A percentile compares a stretch with the other conserved stretches of the same genome.
These are phyloP conservation scores for Furcasterigmium sp. DNA, from an alignment of 2,329 filamentous ascomycete genomes.

Conservation along the genomic window DNA sequence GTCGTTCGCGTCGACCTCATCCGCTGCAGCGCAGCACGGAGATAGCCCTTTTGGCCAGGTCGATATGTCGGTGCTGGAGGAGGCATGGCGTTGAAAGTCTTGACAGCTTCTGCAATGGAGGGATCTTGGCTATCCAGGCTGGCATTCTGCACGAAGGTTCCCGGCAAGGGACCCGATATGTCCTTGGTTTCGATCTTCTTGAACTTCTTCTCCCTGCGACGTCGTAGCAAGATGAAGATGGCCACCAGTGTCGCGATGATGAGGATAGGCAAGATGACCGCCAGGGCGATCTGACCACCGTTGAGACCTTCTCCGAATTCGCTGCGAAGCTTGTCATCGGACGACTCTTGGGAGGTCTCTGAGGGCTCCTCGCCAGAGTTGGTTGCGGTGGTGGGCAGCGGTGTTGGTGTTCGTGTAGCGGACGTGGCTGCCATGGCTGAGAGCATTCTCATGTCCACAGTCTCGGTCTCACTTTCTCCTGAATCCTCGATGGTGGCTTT, in stretches of 20 bases:
- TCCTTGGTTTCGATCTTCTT: slow-evolving; percentile 16
- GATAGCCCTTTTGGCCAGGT: slow-evolving; percentile 8
- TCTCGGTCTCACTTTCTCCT: slow-evolving; percentile 27
- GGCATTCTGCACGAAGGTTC: slow-evolving; percentile 19
- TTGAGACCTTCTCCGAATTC: slow-evolving; percentile 2
- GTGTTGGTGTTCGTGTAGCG: slow-evolving; percentile 14
- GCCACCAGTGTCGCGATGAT: slow-evolving; percentile 6
- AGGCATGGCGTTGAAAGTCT: slow-evolving; percentile 10
- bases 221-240: slow-evolving; percentile 20
- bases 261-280: slow-evolving; percentile 9
- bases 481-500: slow-evolving; percentile 26
- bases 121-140: slow-evolving; percentile 9
- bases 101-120: slow-evolving; percentile 11
- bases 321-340: slow-evolving; percentile 13
- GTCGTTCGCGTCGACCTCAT: slow-evolving; percentile 10
- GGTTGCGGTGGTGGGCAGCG: slow-evolving; percentile 17
- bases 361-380: slow-evolving; percentile 10
- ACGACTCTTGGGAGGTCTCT: slow-evolving; percentile 12
- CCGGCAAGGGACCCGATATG: slow-evolving; percentile 24
- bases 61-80: slow-evolving; percentile 1
- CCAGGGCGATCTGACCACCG: slow-evolving; percentile 9
- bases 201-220: slow-evolving; percentile 14
- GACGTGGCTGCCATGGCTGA: slow-evolving; percentile 15
- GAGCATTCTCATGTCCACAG: slow-evolving; percentile 29
- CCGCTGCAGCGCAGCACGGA: slow-evolving; percentile 8